These are phyloP conservation scores for Lactarius quietus DNA, from an alignment of 768 basidiomycete species.

Conservation along the genomic window DNA sequence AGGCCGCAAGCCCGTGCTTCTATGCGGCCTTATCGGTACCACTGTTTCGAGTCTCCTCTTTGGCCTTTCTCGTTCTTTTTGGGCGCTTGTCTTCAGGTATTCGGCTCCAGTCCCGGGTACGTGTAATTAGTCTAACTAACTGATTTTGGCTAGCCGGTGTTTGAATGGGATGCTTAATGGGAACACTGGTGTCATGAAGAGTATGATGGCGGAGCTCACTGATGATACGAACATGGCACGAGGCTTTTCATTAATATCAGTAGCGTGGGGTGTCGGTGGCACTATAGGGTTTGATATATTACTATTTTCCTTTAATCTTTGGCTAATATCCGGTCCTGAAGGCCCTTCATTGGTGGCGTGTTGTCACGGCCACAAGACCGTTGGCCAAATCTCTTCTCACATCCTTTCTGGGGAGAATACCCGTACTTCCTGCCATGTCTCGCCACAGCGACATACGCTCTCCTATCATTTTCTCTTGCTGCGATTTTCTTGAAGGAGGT, in stretches of 20 bases:
- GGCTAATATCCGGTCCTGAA: conserved; percentile 23
- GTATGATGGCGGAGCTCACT: conserved; percentile 59
- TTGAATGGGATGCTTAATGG: not conserved
- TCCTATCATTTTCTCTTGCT: not conserved
- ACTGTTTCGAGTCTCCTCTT: not conserved
- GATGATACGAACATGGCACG: conserved; percentile 54
- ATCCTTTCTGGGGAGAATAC: conserved; percentile 27
- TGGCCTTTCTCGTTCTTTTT: not conserved
- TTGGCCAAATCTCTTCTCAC: conserved; percentile 24
- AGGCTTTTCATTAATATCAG: conserved; percentile 35
- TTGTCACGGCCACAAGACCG: conserved; percentile 29
- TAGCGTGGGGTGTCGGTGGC: conserved; percentile 26
- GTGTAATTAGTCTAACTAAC: conserved; percentile 33
- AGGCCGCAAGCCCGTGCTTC: not conserved
- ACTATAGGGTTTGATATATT: conserved; percentile 5
- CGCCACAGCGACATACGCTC: not conserved
- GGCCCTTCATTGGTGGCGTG: conserved; percentile 27
- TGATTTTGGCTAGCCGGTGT: conserved; percentile 44
- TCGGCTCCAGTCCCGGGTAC: not conserved
- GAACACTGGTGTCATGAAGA: not conserved
- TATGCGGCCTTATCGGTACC: not conserved
- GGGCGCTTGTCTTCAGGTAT: not conserved
- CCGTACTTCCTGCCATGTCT: conserved; percentile 30
- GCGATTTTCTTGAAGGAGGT: conserved; percentile 19
- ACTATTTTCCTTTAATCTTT: not conserved